Conservation (phyloP, 495 filamentous ascomycete genomes). For the Antarctomyces pellizariae region DNA sequence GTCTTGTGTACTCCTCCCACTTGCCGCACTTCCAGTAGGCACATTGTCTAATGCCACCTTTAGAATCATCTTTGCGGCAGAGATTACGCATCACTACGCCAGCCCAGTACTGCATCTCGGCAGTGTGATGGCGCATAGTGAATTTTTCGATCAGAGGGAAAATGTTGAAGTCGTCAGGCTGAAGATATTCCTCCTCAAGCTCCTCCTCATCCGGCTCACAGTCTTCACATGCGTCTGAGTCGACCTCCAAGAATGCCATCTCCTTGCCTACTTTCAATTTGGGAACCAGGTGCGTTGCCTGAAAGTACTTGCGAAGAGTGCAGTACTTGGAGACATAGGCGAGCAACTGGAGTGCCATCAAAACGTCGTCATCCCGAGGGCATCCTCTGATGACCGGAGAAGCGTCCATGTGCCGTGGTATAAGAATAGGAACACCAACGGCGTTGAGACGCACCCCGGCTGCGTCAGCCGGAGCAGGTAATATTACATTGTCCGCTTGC, state of each 20-base stretch:
- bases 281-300: constrained; percentile 81
- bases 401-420: constrained; percentile 56
- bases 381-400: constrained; percentile 52
- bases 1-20: constrained; percentile 87
- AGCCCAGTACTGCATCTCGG: constrained; percentile 98
- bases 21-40: constrained; percentile 94
- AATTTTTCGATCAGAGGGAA: constrained; percentile 97
- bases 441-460: constrained; percentile 44
- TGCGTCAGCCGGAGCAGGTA: constrained; percentile 46
- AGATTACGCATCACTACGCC: constrained; percentile 97
- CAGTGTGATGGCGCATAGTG: constrained; percentile 78
- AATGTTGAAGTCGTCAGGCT: constrained; percentile 89
- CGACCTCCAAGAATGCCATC: constrained; percentile 52
- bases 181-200: constrained; percentile 69
- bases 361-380: constrained; percentile 87
- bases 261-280: constrained; percentile 76
- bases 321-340: constrained; percentile 98
- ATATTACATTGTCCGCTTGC: too few relatives aligned
- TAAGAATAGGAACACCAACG: too few relatives aligned
- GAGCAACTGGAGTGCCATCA: constrained; percentile 94
- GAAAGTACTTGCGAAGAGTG: constrained; percentile 85
- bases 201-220: constrained; percentile 23
- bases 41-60: constrained; percentile 86
- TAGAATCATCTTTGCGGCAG: constrained; percentile 87
- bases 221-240: constrained; percentile 17